Base-by-base conservation (phyloP, 164 flowering plant genomes). In the Vitis riparia region DNA sequence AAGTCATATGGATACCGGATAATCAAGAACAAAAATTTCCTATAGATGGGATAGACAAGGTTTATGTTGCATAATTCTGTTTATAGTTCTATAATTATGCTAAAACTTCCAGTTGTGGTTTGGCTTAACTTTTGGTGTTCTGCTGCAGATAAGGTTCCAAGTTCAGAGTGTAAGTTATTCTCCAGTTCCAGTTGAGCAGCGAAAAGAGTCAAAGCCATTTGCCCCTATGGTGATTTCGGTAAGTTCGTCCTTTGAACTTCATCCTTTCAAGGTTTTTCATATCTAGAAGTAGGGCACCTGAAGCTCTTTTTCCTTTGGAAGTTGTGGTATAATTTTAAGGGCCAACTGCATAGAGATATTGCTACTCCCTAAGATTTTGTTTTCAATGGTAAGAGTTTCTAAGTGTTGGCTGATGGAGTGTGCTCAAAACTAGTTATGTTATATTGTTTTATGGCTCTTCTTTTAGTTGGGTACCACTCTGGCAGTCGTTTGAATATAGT, bases 201-300 rank as follows among this genome's bases (percentile, higher is more conserved):
- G 82, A 49, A 81, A 79, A 71, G 83, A 84, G 30, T 76, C 90
- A 48, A 88, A 90, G 71, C 92, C 96, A 66, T 89, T 94, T 84
- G 90, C 98, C 29, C 97, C 97, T 9, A 94, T 92, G 98, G 84
- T 82, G 79, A 76, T 94, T 29, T 89, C 84, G 47, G 98, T 94
- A 81, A 83, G 96, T 84, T 44, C 17, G 2, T 27, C 48, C 11
- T 73, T 48, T 69, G 44, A 37, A 37, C 44, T 37, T 37, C 44
- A 37, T 37, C 44, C 44, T 37, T 37, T 37, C 44, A 37, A 37
- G 5, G 44, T 37, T 37, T 37, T 37, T 37, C 44, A 37, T 37
- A 8, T 37, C 44, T 37, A 37, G 6, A 3, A 37, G 44, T 0
- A 37, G 7, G 44, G 5, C 7, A 37, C 44, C 44, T 37, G 8